Evolutionary conservation across 192 early-diverging fungal species (phyloP), one percentile per base, ranked within the genome.

Genomic region (Jimgerdemannia flammicorona): DNA sequence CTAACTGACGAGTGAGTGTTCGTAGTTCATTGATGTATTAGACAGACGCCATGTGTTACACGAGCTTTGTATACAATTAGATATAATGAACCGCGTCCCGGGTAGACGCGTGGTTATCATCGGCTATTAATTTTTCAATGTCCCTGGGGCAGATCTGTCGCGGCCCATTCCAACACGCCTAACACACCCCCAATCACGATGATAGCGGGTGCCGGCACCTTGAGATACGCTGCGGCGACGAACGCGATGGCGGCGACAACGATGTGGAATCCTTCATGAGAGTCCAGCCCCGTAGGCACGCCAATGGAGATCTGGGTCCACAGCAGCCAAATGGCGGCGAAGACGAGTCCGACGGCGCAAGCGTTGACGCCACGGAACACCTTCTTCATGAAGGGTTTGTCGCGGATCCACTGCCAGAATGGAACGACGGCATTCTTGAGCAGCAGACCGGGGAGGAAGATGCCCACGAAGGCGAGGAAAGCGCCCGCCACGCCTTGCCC

Each of bases 311-410:
- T 78, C 41, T 83, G 78, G 0, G 40, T 66, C 77, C 77, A 86
- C n/a, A 92, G 72, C 43, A 92, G 66, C 81, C 87, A 92, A 17
- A 85, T 81, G 0, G 90, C 91, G 39, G 91, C 80, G 74, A 86
- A 87, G 10, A 90, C 84, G 4, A 93, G 72, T 4, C 91, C 91
- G 44, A 89, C 79, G 0, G 91, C 90, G 43, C 85, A 85, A 41
- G 89, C 87, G 74, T 90, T 91, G 40, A 91, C 78, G 4, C 91
- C 91, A 49, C 81, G 74, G 69, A 91, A 91, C 43, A 88, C 65
- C 40, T 68, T 74, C 43, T 86, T 80, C 29, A 89, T 77, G 0
- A 72, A 68, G 3, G 72, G 43, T 11, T 86, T 72, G 10, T 80
- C 75, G 8, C 90, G 83, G 39, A 81, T 79, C 64, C 73, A 75